Evolutionary conservation across 1,139 yeast genomes (phyloP).

Genomic region (Zygoascus hellenicus): DNA sequence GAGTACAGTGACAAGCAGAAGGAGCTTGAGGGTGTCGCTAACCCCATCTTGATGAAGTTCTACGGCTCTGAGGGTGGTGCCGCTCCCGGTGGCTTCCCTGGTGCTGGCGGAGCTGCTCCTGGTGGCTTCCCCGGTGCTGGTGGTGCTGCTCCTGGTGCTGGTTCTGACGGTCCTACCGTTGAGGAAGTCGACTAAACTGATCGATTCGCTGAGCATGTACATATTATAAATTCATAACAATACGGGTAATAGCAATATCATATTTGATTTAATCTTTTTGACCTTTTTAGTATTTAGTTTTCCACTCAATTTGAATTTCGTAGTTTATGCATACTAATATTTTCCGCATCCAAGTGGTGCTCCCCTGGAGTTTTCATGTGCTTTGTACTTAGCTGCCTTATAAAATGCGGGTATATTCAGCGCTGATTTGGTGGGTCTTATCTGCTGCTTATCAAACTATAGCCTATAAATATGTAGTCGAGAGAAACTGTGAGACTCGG

Average conservation of each 20-base stretch:
- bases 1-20: constrained; percentile 86
- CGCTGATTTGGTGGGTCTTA: too few relatives aligned
- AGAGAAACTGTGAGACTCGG: too few relatives aligned
- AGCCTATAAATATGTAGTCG: too few relatives aligned
- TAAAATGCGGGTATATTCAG: too few relatives aligned
- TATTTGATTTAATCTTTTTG: neutral
- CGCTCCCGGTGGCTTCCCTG: constrained; percentile 51
- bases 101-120: constrained; percentile 52
- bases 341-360: too few relatives aligned
- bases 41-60: constrained; percentile 92
- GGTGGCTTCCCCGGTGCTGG: constrained; percentile 32
- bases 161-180: constrained; percentile 68
- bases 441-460: too few relatives aligned
- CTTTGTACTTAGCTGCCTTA: too few relatives aligned
- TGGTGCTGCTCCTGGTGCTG: constrained; percentile 45
- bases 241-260: constrained; percentile 3
- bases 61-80: constrained; percentile 52
- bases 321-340: too few relatives aligned
- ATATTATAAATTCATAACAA: constrained; percentile 1
- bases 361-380: too few relatives aligned
- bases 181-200: constrained; percentile 77
- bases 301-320: too few relatives aligned
- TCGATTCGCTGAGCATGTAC: constrained; percentile 1
- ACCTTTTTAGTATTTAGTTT: too few relatives aligned
- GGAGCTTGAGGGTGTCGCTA: constrained; percentile 89